Evolutionary conservation across 345 rosid genomes (phyloP).

Genomic region (Lepidium aucheri): DNA sequence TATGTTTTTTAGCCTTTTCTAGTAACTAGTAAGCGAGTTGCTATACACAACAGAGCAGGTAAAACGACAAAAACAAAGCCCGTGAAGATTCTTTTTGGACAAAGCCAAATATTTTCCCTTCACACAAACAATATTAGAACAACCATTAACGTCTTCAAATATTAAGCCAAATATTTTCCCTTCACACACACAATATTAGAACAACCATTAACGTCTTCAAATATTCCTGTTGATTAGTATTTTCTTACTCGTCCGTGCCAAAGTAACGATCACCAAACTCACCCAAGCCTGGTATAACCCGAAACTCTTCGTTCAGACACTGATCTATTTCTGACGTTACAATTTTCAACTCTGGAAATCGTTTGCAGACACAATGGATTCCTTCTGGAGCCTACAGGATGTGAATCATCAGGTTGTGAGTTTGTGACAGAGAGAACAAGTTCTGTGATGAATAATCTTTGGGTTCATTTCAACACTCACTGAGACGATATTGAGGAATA

Average conservation of each 20-base stretch:
- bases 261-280: conserved; percentile 98
- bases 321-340: conserved; percentile 95
- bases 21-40: not conserved
- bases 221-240: not conserved
- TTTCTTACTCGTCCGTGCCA: conserved; percentile 75
- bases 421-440: not conserved
- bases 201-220: not conserved
- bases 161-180: too few relatives aligned
- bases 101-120: not conserved
- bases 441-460: not conserved
- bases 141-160: not conserved
- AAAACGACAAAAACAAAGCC: not conserved
- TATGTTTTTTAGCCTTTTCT: not conserved
- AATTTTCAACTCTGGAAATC: conserved; percentile 79
- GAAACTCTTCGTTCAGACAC: conserved; percentile 74
- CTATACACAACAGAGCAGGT: not conserved
- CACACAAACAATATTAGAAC: not conserved
- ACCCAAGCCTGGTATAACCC: conserved; percentile 96
- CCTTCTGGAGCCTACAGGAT: conserved; percentile 86
- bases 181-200: conserved; percentile 1
- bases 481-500: conserved; percentile 88
- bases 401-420: not conserved
- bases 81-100: not conserved
- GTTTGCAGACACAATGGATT: conserved; percentile 77
- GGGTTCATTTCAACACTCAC: conserved; percentile 38